These are phyloP conservation scores for Vitis labrusca DNA, from an alignment of 164 flowering plant genomes.

Conservation along the genomic window DNA sequence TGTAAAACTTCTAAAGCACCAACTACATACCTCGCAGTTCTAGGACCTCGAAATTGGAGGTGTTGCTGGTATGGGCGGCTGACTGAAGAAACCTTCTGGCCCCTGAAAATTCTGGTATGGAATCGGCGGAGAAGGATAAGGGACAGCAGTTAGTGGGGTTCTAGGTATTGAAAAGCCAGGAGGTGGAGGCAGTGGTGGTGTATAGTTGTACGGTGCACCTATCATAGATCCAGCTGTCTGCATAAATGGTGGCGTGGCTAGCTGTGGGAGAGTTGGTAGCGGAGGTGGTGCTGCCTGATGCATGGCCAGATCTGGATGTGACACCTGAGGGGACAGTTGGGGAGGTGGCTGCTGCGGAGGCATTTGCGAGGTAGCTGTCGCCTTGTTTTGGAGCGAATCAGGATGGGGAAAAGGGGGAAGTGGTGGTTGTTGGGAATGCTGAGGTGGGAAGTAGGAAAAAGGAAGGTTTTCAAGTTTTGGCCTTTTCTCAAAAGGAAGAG, in stretches of 20 bases:
- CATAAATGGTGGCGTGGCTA: slow-evolving; percentile 41
- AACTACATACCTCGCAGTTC: background rate
- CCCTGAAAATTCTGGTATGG: slow-evolving; percentile 58
- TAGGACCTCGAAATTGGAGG: slow-evolving; percentile 69
- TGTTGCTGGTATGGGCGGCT: slow-evolving; percentile 60
- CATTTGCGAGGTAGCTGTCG: slow-evolving; percentile 30
- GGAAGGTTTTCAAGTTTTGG: slow-evolving; percentile 58
- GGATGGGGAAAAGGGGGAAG: slow-evolving; percentile 40
- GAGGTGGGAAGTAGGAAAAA: slow-evolving; percentile 42
- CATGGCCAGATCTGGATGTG: slow-evolving; percentile 28
- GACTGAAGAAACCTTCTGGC: slow-evolving; percentile 64
- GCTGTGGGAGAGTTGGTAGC: slow-evolving; percentile 53
- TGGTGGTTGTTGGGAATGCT: slow-evolving; percentile 34
- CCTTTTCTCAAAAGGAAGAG: slow-evolving; percentile 62
- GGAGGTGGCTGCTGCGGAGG: slow-evolving; percentile 42
- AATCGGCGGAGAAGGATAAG: slow-evolving; percentile 42
- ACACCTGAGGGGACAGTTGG: slow-evolving; percentile 55
- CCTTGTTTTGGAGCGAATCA: slow-evolving; percentile 36
- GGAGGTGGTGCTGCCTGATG: too few relatives aligned
- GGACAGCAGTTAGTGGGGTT: slow-evolving; percentile 29
- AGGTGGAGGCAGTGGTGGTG: slow-evolving; percentile 36
- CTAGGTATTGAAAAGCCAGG: slow-evolving; percentile 47
- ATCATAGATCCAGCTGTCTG: slow-evolving; percentile 52
- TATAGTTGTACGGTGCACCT: slow-evolving; percentile 45
- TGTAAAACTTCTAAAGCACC: too few relatives aligned